Percentiles rank a stretch among this genome's conserved stretches.
Conservation (phyloP, 2,329 filamentous ascomycete genomes). For the Penicillium sp. region DNA sequence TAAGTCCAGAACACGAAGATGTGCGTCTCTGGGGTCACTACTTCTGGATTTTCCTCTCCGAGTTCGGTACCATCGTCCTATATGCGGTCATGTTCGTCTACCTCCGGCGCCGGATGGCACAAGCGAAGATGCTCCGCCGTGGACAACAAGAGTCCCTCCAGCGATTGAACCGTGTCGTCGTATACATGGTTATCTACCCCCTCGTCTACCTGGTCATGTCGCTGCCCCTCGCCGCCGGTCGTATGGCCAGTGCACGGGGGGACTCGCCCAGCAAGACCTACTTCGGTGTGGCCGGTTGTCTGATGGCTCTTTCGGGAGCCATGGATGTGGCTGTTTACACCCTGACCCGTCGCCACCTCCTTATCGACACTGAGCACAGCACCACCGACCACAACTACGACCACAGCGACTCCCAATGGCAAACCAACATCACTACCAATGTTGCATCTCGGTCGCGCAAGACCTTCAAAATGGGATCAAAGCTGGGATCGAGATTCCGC, state of each 20-base stretch:
- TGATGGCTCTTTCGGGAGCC: constrained; percentile 58
- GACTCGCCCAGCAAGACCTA: constrained; percentile 40
- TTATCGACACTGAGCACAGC: constrained; percentile 49
- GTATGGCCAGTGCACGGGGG: constrained; percentile 40
- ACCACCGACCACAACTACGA: constrained; percentile 26
- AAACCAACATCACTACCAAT: constrained; percentile 28
- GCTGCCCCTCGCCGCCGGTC: constrained; percentile 58
- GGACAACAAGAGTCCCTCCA: constrained; percentile 35
- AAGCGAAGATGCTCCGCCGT: constrained; percentile 32
- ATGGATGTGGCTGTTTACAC: constrained; percentile 60
- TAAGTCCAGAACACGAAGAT: constrained; percentile 43
- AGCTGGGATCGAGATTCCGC: constrained; percentile 21
- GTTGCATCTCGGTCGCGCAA: constrained; percentile 14
- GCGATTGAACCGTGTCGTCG: constrained; percentile 40
- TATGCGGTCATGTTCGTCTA: constrained; percentile 52
- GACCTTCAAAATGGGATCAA: constrained; percentile 17
- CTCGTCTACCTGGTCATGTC: constrained; percentile 60
- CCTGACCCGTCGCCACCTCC: constrained; percentile 54
- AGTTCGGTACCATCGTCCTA: constrained; percentile 52
- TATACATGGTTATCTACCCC: constrained; percentile 49
- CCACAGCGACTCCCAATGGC: constrained; percentile 31
- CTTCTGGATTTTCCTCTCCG: constrained; percentile 55
- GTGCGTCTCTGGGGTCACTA: constrained; percentile 54
- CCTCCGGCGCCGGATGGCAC: constrained; percentile 45
- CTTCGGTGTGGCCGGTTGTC: constrained; percentile 52